These are phyloP conservation scores for Kuraishia ogatae DNA, from an alignment of 805 yeast species.

Conservation along the genomic window DNA sequence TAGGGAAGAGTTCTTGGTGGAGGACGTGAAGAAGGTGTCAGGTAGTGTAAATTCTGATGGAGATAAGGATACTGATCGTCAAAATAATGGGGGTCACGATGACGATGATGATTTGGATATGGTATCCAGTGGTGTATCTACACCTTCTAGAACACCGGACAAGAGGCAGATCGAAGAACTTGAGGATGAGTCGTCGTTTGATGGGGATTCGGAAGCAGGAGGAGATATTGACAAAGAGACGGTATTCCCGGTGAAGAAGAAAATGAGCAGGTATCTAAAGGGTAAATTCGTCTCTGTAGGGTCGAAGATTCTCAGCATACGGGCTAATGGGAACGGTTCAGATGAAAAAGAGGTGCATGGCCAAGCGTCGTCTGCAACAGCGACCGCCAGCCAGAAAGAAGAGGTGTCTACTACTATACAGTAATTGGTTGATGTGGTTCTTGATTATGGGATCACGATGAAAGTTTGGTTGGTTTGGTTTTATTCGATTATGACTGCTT, in stretches of 20 bases:
- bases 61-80: background rate
- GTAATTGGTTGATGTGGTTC: background rate
- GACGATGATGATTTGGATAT: background rate
- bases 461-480: background rate
- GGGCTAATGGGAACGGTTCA: background rate
- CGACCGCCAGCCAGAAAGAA: background rate
- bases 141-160: constrained; percentile 1
- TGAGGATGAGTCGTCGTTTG: constrained; percentile 18
- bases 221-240: constrained; percentile 13
- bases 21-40: background rate
- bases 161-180: background rate
- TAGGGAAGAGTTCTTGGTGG: background rate
- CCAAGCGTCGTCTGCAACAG: background rate
- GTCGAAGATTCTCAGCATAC: background rate
- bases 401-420: background rate
- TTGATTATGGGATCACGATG: background rate
- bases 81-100: constrained; percentile 1
- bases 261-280: constrained; percentile 11
- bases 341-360: background rate
- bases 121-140: constrained; percentile 21
- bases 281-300: background rate
- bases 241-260: constrained; percentile 12
- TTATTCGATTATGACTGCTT: background rate
- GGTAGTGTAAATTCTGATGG: background rate
- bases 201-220: constrained; percentile 22